Percentiles rank a stretch among this genome's conserved stretches.
Conservation (phyloP, 495 filamentous ascomycete genomes). For the Daldinia grandis region DNA sequence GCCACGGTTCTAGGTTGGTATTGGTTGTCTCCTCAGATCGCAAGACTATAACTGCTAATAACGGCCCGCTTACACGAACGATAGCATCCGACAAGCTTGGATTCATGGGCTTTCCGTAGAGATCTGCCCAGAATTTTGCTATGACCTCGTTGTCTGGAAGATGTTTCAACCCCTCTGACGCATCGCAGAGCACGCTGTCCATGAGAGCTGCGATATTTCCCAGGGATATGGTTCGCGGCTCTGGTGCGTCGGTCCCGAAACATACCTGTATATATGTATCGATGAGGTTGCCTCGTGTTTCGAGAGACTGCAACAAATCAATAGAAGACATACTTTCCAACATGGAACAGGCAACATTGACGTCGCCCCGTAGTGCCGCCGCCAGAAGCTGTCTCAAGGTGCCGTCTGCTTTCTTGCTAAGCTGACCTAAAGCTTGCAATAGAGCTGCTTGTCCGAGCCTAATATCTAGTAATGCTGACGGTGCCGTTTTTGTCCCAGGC, state of each 20-base stretch:
- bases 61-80: conserved; percentile 53
- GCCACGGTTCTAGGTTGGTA: conserved; percentile 28
- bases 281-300: conserved; percentile 8
- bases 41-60: conserved; percentile 47
- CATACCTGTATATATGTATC: conserved; percentile 36
- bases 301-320: conserved; percentile 6
- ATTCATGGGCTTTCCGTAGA: conserved; percentile 50
- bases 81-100: conserved; percentile 55
- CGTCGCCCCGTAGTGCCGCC: conserved; percentile 23
- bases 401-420: not conserved
- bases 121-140: conserved; percentile 42
- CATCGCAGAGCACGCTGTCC: conserved; percentile 36
- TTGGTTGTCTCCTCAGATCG: conserved; percentile 9
- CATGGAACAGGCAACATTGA: conserved; percentile 41
- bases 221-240: conserved; percentile 50
- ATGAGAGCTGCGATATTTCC: conserved; percentile 49
- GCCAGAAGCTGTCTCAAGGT: conserved; percentile 21
- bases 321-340: conserved; percentile 36
- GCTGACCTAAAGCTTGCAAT: conserved; percentile 19
- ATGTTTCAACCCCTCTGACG: not conserved
- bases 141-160: conserved; percentile 40
- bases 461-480: conserved; percentile 36
- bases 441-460: conserved; percentile 29
- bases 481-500: not conserved
- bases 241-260: conserved; percentile 40